Evolutionary conservation across 176 grass and related monocot species (phyloP).

Genomic region (Eremochloa ophiuroides): DNA sequence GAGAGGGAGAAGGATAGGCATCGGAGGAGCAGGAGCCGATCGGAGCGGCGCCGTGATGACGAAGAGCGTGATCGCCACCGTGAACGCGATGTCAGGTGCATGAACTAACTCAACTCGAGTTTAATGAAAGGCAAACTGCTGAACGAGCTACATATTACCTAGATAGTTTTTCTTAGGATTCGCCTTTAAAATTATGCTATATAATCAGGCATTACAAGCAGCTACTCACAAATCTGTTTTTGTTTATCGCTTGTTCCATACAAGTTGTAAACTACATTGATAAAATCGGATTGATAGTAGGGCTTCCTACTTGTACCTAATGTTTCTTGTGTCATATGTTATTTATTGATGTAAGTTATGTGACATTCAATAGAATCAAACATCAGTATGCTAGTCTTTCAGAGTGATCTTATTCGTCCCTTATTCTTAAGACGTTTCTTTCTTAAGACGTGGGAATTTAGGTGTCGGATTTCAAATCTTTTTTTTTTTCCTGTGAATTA

Average conservation of each 20-base stretch:
- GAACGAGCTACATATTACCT: neutral
- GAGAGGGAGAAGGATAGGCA: conserved; percentile 35
- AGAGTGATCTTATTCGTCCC: no score
- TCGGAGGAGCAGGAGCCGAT: conserved; percentile 73
- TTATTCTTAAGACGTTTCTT: neutral
- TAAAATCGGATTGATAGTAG: neutral
- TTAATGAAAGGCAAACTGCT: neutral
- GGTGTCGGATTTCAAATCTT: no score
- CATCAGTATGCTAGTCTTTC: neutral
- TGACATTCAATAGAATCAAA: neutral
- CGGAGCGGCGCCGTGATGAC: conserved; percentile 50
- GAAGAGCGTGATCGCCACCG: conserved; percentile 51
- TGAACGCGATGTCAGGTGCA: conserved; percentile 67
- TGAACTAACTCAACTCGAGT: conserved; percentile 6
- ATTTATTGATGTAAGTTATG: neutral
- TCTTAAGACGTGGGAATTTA: neutral
- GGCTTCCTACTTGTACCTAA: neutral
- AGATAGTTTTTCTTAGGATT: neutral
- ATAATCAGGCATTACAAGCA: neutral
- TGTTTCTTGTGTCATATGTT: no score
- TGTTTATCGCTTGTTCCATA: no score
- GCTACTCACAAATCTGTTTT: neutral
- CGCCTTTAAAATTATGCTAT: neutral
- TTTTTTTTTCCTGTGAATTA: neutral
- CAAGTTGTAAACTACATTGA: neutral